Base-by-base conservation (phyloP, 78 protist genomes). In the Dictyostelium capitatum region DNA sequence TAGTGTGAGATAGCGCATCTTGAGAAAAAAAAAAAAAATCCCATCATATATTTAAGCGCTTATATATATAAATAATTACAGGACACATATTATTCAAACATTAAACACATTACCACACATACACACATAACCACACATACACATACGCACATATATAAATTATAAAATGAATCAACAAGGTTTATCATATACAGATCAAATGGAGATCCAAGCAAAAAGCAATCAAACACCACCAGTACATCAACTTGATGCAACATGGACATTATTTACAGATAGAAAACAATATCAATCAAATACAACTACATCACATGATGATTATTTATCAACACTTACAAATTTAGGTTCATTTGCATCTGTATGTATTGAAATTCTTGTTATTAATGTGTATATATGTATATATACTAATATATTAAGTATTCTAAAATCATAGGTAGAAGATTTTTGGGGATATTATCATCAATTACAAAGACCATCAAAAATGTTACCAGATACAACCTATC, bases 301-400 rank as follows among this genome's bases (percentile, higher is more conserved):
- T 20, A 41, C 82, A 25, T 77, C 92, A 59, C 77, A 72, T 6
- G 69, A 64, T 50, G 92, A 87, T 32, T 87, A 87, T 75, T 15
- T 87, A 28, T 87, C 92, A 48, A 50, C 78, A 20, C 19, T 87
- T 30, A 70, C 80, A 20, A 87, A 87, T 59, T 11, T 87, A 23
- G 92, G 92, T 87, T 64, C 92, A 41, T 87, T 87, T 67, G 14
- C 62, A 17, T 59, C 92, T 23, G 92, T 87, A 87, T 51, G 89
- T 50, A 69, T 32, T n/a, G 54, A 23, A 25, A 1, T 41, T 14
- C 51, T 20, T 41, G 5, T 50, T 20, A 78, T 41, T 51, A 48
- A 46, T 20, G 15, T 28, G 14, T 46, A 25, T 56, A 10, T 56
- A 5, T 56, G 7, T 56, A 4, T 56, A 20, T 56, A 20, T 56